phyloP scores from a whole-genome alignment of 2,329 filamentous ascomycete genomes.

The Aspergillus ustus region DNA sequence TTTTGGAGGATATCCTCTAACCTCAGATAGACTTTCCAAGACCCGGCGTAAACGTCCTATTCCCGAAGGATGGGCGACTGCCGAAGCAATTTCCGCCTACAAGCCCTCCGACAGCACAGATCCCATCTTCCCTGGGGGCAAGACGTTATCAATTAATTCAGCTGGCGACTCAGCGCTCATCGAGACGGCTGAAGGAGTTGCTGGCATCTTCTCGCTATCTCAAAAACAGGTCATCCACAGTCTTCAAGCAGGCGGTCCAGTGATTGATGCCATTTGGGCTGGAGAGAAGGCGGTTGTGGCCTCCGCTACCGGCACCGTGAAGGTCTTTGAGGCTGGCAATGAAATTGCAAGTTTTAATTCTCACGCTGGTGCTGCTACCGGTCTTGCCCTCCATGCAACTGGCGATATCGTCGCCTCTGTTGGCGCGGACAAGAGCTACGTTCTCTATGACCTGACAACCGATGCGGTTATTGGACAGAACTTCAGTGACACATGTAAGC shows the following conservation, averaged over 20 bases:
- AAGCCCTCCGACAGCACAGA: conserved; percentile 59
- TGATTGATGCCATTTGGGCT: conserved; percentile 66
- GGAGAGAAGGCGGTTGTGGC: conserved; percentile 72
- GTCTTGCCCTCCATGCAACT: conserved; percentile 79
- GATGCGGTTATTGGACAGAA: conserved; percentile 75
- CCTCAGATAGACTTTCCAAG: conserved; percentile 71
- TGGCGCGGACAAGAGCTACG: conserved; percentile 88
- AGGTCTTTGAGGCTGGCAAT: conserved; percentile 74
- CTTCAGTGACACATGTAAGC: conserved; percentile 77
- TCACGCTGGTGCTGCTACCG: conserved; percentile 81
- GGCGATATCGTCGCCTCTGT: conserved; percentile 84
- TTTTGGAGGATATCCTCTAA: conserved; percentile 23
- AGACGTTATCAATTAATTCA: conserved; percentile 61
- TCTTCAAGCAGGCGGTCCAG: conserved; percentile 66
- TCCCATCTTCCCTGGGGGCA: conserved; percentile 63
- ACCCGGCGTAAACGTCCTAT: conserved; percentile 87
- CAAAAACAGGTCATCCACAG: conserved; percentile 75
- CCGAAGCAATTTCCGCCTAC: conserved; percentile 70
- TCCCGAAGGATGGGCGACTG: conserved; percentile 81
- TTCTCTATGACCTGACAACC: conserved; percentile 78
- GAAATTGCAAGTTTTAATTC: conserved; percentile 74
- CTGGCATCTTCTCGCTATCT: conserved; percentile 78
- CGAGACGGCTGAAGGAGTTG: conserved; percentile 74
- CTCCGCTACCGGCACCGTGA: conserved; percentile 76
- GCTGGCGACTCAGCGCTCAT: conserved; percentile 71